Base-by-base conservation (phyloP, 768 basidiomycete genomes). In the Albatrellus ellisii region DNA sequence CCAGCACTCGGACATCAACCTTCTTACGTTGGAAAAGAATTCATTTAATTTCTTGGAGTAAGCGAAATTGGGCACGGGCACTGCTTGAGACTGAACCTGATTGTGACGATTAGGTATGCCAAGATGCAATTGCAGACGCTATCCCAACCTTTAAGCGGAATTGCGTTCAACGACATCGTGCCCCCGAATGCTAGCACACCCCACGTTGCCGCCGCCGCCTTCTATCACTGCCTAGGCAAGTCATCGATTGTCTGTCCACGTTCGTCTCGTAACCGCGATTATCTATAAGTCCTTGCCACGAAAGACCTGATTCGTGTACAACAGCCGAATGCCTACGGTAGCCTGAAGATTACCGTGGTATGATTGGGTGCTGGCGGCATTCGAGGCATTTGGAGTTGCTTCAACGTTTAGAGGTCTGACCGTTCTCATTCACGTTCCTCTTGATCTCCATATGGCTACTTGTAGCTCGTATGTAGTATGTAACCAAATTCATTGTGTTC, bases 211-310 rank as follows among this genome's bases (percentile, higher is more conserved):
- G 77, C 86, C 7, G 74, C 81, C 12, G 87, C 77, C 4, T 79
- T 90, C 56, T 86, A 90, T 57, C 84, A 90, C 50, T 87, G 85
- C 55, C 67, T 90, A 32, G 85, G 87, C 87, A 45, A 26, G 59
- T 51, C 12, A 18, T 17, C 42, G 33, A 25, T 26, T 33, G 42
- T 26, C 26, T 15, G 22, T 20, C 6, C 15, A 8, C n/a, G 24
- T 1, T 26, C 24, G n/a, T 9, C 24, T 39, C 14, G 14, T 40
- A 28, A 36, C 26, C 20, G 14, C 26, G 26, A 6, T 44, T 33
- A 26, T 25, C 33, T 8, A 15, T 42, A 14, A 90, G 87, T 84
- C 41, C 69, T 90, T 35, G 72, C 74, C 9, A 88, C 85, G 17
- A 90, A 89, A 55, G 66, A 79, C 47, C 65, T 85, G 12, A 47